Conservation (phyloP, 2,329 filamentous ascomycete genomes). For the Fusarium chlamydosporum region DNA sequence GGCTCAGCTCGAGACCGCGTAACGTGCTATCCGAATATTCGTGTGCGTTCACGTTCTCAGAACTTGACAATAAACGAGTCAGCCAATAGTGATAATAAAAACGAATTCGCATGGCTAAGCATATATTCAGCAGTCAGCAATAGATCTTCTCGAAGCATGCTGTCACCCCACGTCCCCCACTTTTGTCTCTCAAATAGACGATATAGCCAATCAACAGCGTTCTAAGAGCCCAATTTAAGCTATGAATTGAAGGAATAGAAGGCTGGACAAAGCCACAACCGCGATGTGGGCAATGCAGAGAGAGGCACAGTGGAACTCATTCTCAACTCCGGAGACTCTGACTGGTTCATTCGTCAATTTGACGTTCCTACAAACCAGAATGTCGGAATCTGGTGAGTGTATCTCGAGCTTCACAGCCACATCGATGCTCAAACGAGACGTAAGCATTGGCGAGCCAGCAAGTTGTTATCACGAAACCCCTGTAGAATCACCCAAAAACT, state of each 20-base stretch:
- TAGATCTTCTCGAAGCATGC: conserved; percentile 2
- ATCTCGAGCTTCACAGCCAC: conserved; percentile 17
- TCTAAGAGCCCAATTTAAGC: not conserved
- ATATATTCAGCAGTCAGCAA: conserved; percentile 17
- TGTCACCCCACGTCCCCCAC: conserved; percentile 1
- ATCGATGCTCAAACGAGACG: conserved; percentile 1
- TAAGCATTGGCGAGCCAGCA: conserved; percentile 44
- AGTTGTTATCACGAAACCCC: conserved; percentile 17
- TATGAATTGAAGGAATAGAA: conserved; percentile 10
- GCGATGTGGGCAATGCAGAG: not conserved
- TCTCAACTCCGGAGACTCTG: not conserved
- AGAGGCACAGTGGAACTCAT: conserved; percentile 2
- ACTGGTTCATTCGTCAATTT: conserved; percentile 29
- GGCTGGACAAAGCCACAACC: conserved; percentile 19
- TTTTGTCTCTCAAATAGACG: conserved; percentile 15
- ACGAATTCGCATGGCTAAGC: not conserved
- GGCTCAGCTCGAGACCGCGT: conserved; percentile 11
- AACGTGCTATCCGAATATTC: not conserved
- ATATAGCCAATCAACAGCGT: conserved; percentile 13
- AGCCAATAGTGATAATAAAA: not conserved
- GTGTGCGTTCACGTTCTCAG: not conserved
- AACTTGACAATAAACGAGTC: conserved; percentile 6
- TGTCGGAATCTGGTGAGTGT: not conserved
- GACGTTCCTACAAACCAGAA: conserved; percentile 1
- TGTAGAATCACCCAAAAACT: not conserved